Evolutionary conservation across 2,329 filamentous ascomycete species (phyloP), one percentile per base, ranked within the genome.

Genomic region (Hypomyces perniciosus): DNA sequence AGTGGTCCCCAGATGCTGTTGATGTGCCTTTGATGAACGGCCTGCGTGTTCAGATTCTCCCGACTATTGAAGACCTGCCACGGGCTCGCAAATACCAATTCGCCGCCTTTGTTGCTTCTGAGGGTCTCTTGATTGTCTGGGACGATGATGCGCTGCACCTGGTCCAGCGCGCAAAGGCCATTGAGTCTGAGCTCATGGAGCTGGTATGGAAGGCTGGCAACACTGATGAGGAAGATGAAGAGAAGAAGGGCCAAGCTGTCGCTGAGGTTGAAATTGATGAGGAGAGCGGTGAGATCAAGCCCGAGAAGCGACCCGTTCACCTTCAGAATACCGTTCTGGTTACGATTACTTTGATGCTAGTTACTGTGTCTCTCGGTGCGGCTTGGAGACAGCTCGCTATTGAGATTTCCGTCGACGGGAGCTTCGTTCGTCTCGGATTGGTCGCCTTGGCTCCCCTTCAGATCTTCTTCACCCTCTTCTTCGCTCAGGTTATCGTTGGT

Each of bases 401-500:
- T 51, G 83, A 90, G 65, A 75, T 84, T 9, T 76, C 77, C 2
- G 79, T 87, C 35, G 86, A 90, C 61, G 69, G 74, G 37, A 76
- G 69, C 54, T 88, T 79, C 61, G 67, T 72, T 20, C 83, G 86
- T 1, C 68, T 90, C 29, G 83, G 77, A 1, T 80, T 91, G 54
- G 62, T 89, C 8, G 74, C 75, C 3, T 70, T 90, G 35, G 80
- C 80, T 13, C 87, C 87, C 0, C 71, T 90, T 31, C 85, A 90
- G 64, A 75, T 90, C 52, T 90, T 90, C 74, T 90, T 91, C 71
- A 88, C 86, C 2, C 76, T 91, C 60, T 89, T 92, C 73, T 90
- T 92, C 64, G 83, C 77, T 26, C 86, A 90, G 66, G 86, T 90
- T 61, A 85, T 91, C 52, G 73, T 90, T 46, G 86, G 86, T 54